These are phyloP conservation scores for Tolypocladium guangdongense DNA, from an alignment of 2,329 filamentous ascomycete species.

Conservation along the genomic window DNA sequence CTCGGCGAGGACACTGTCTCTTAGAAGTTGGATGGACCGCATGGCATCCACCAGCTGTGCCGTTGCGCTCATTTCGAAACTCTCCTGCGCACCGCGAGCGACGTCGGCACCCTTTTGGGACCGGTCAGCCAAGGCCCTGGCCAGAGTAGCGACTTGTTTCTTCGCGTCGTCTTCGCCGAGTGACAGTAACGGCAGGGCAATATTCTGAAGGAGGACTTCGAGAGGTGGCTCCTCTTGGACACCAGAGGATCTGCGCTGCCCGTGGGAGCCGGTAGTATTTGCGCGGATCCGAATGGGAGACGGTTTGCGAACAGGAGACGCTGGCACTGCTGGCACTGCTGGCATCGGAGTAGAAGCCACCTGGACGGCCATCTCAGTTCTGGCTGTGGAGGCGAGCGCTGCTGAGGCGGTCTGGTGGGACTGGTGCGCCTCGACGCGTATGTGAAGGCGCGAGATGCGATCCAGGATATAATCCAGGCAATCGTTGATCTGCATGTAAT, in stretches of 20 bases:
- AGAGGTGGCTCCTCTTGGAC: slow-evolving; percentile 27
- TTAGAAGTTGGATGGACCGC: slow-evolving; percentile 35
- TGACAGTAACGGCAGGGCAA: slow-evolving; percentile 32
- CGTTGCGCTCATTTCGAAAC: slow-evolving; percentile 33
- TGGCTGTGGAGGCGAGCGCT: slow-evolving; percentile 30
- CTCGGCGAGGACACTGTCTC: slow-evolving; percentile 42
- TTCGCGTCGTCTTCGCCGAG: slow-evolving; percentile 14
- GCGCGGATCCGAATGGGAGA: slow-evolving; percentile 25
- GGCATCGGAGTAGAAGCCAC: slow-evolving; percentile 11
- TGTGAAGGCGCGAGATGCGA: slow-evolving; percentile 29
- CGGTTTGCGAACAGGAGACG: slow-evolving; percentile 23
- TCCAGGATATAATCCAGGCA: slow-evolving; percentile 41
- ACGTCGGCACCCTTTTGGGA: slow-evolving; percentile 32
- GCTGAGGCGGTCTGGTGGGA: slow-evolving; percentile 31
- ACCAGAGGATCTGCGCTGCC: slow-evolving; percentile 25
- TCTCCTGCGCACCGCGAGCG: slow-evolving; percentile 33
- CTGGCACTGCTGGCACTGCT: slow-evolving; percentile 12
- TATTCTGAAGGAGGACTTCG: slow-evolving; percentile 35
- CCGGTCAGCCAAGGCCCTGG: slow-evolving; percentile 27
- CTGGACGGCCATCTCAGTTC: slow-evolving; percentile 27
- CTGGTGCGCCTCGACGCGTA: slow-evolving; percentile 31
- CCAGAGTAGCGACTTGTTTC: slow-evolving; percentile 19
- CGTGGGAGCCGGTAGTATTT: slow-evolving; percentile 11
- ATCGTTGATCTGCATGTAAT: slow-evolving; percentile 32
- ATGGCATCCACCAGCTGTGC: slow-evolving; percentile 35